Conservation (phyloP, 2,329 filamentous ascomycete genomes). For the Arthrobotrys conoides region DNA sequence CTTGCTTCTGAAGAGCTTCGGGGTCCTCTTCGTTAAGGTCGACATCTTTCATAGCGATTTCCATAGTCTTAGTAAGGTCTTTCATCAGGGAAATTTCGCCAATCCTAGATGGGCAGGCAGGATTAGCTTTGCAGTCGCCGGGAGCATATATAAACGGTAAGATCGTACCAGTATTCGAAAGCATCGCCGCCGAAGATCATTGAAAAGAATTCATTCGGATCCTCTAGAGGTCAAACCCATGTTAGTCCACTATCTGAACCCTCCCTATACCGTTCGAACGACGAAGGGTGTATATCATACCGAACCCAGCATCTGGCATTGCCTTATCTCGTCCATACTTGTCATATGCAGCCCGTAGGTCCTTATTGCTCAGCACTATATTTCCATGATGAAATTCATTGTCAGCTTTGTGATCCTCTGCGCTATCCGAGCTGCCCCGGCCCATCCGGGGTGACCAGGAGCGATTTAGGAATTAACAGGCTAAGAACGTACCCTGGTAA, state of each 20-base stretch:
- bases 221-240: constrained; percentile 71
- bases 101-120: constrained; percentile 71
- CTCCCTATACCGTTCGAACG: not conserved
- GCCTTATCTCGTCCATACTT: constrained; percentile 97
- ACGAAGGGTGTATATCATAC: constrained; percentile 65
- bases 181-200: constrained; percentile 98
- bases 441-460: too few species aligned
- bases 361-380: constrained; percentile 83
- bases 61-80: constrained; percentile 97
- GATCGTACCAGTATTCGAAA: constrained; percentile 80
- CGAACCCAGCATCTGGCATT: constrained; percentile 90
- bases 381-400: not conserved
- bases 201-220: constrained; percentile 96
- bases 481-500: constrained; percentile 70
- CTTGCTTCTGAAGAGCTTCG: constrained; percentile 69
- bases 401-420: not conserved
- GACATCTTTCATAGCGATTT: constrained; percentile 88
- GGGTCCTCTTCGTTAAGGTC: constrained; percentile 78
- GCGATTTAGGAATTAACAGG: constrained; percentile 64
- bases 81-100: constrained; percentile 99
- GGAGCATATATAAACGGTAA: not conserved
- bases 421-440: not conserved
- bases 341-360: constrained; percentile 92
- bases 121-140: not conserved
- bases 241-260: constrained; percentile 22